Evolutionary conservation across 768 basidiomycete genomes (phyloP), one percentile per base, ranked within the genome.

Genomic region (Russula sp.): DNA sequence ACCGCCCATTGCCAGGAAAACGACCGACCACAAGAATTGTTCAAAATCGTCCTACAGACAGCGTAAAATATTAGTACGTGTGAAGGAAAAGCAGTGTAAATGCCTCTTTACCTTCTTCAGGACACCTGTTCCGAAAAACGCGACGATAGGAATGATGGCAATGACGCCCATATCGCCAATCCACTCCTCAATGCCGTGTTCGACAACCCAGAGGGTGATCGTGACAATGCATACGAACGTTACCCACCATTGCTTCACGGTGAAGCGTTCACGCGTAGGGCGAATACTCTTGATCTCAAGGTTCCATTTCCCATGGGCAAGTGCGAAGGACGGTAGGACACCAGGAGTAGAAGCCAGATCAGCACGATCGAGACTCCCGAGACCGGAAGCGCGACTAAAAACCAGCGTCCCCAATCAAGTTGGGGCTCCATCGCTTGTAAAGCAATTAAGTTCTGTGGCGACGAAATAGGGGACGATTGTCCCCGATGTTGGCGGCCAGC

Each of bases 401-500:
- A 98, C 97, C 97, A 99, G 46, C 83, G 81, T 1, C 80, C 85
- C 96, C 96, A 98, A 71, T 89, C 89, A 3, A 98, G 76, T 2
- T 83, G 82, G 0, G 88, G 87, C 48, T 92, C 83, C 96, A 99
- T 98, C 4, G 78, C 83, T n/a, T 82, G 76, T 8, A 98, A 77
- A 5, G 95, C 94, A 65, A 99, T 98, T 32, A 98, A 83, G 73
- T 98, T 99, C 75, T 99, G 96, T 1, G 96, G 96, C 0, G 95
- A 98, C 2, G 96, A 98, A 63, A 98, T 98, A 2, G 95, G 96
- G 0, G 95, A 98, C 56, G 89, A 91, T 75, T 98, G 95, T 0
- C 97, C 97, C 97, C 97, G 64, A 98, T 94, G 72, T 98, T 99
- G 22, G 95, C 94, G 0, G 96, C 94, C n/a, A 99, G 83, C 0